Conservation (phyloP, 2,329 filamentous ascomycete genomes). For the Fusarium annulatum region DNA sequence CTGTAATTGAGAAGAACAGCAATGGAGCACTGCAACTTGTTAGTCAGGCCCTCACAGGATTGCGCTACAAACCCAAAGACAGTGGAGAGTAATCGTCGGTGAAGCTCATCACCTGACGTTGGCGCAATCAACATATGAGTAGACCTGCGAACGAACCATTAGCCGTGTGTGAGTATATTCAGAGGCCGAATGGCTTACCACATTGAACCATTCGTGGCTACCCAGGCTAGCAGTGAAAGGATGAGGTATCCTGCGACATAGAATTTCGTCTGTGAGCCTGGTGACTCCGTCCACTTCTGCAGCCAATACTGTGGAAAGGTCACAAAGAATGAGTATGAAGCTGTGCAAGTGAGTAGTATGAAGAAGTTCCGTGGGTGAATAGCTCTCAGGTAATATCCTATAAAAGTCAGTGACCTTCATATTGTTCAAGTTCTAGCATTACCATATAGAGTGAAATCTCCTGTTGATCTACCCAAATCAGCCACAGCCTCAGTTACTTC, state of each 20-base stretch:
- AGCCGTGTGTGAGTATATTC: fast-evolving
- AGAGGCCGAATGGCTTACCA: not conserved
- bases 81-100: not conserved
- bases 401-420: fast-evolving
- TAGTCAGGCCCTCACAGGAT: not conserved
- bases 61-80: not conserved
- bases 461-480: not conserved
- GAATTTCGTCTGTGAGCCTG: not conserved
- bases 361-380: not conserved
- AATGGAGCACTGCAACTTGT: not conserved
- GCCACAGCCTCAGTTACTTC: not conserved
- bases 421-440: fast-evolving
- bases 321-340: not conserved
- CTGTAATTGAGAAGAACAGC: not conserved
- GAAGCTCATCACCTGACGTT: not conserved
- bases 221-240: not conserved
- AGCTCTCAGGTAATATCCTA: not conserved
- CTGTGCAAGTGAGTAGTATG: not conserved
- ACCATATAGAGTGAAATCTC: not conserved
- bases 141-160: not conserved
- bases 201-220: not conserved
- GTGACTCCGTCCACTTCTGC: not conserved
- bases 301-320: not conserved
- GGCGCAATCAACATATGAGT: not conserved
- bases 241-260: not conserved